Conservation (phyloP, 2,329 filamentous ascomycete genomes). For the Diaporthe humulicola region DNA sequence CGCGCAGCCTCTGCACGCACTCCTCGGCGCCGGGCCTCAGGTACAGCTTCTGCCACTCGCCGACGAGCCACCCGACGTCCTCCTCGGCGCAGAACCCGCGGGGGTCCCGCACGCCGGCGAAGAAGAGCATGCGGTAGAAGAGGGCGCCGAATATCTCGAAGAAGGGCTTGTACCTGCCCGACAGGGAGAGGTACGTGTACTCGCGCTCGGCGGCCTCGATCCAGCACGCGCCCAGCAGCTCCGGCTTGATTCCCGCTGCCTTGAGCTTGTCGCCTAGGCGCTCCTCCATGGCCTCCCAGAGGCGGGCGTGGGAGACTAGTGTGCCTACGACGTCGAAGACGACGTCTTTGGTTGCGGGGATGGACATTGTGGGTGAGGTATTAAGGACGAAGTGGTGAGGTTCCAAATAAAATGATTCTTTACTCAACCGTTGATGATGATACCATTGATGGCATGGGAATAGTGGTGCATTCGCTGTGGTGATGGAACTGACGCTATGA, state of each 20-base stretch:
- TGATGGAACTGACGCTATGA: not conserved
- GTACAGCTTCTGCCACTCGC: slow-evolving; percentile 49
- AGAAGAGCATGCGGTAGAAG: slow-evolving; percentile 59
- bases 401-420: not conserved
- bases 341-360: slow-evolving; percentile 50
- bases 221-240: slow-evolving; percentile 59
- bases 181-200: slow-evolving; percentile 60
- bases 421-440: not conserved
- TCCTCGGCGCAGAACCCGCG: slow-evolving; percentile 54
- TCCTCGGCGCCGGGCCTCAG: slow-evolving; percentile 54
- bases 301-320: slow-evolving; percentile 56
- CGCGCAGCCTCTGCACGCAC: slow-evolving; percentile 55
- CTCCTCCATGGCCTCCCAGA: slow-evolving; percentile 54
- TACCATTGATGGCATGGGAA: too few species aligned
- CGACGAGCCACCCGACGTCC: slow-evolving; percentile 53
- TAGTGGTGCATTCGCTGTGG: too few species aligned
- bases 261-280: slow-evolving; percentile 55
- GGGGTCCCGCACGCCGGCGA: slow-evolving; percentile 55
- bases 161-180: slow-evolving; percentile 55
- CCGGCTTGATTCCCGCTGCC: slow-evolving; percentile 51
- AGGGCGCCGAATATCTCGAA: slow-evolving; percentile 53
- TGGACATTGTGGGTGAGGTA: slow-evolving; percentile 28
- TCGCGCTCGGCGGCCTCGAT: slow-evolving; percentile 59
- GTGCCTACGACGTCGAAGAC: slow-evolving; percentile 65
- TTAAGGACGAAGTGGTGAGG: not conserved